These are phyloP conservation scores for Aspergillus bridgeri DNA, from an alignment of 495 filamentous ascomycete genomes.

Conservation along the genomic window DNA sequence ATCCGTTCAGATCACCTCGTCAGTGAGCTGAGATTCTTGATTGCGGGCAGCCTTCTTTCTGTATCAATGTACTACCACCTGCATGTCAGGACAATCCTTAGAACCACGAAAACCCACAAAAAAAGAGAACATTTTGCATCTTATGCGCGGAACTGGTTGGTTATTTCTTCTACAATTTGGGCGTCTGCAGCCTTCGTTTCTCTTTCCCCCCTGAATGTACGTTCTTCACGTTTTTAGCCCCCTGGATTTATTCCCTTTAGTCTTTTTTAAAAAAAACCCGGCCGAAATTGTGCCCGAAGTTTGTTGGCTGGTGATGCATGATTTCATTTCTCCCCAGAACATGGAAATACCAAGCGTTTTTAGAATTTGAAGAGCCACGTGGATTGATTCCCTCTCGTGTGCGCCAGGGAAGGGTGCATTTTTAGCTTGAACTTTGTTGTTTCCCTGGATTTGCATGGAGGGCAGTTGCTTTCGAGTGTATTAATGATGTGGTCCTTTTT, in stretches of 20 bases:
- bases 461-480: constrained; percentile 22
- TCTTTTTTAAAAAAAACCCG: constrained; percentile 15
- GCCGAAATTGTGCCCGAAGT: constrained; percentile 21
- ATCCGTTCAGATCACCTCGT: constrained; percentile 45
- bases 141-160: constrained; percentile 41
- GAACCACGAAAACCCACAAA: constrained; percentile 27
- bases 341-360: constrained; percentile 24
- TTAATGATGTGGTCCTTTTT: constrained; percentile 16
- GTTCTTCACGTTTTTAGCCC: constrained; percentile 18
- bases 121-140: constrained; percentile 41
- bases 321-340: constrained; percentile 14
- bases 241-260: constrained; percentile 18
- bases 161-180: constrained; percentile 42
- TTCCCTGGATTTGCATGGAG: constrained; percentile 32
- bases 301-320: constrained; percentile 19
- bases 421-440: constrained; percentile 11
- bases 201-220: constrained; percentile 23
- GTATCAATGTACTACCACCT: constrained; percentile 44
- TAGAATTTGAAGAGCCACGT: constrained; percentile 16
- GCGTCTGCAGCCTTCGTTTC: constrained; percentile 27
- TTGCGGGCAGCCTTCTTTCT: constrained; percentile 19
- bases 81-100: constrained; percentile 13
- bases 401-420: constrained; percentile 4
- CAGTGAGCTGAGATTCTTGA: constrained; percentile 32
- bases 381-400: neutral